Base-by-base conservation (phyloP, 495 filamentous ascomycete genomes). In the Hypoxylon perforatum region DNA sequence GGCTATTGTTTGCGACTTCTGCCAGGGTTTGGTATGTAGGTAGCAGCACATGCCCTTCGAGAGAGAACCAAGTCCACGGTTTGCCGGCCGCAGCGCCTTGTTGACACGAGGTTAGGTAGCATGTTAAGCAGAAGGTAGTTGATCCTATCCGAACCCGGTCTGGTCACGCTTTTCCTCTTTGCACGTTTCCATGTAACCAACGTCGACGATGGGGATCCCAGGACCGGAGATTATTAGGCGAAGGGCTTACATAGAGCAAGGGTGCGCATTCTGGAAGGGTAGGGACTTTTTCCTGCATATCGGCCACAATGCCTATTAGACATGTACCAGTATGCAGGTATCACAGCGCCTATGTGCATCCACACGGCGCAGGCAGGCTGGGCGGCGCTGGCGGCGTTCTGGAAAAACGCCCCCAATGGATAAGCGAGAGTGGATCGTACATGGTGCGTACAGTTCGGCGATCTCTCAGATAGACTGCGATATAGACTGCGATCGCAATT, bases 321-420 rank as follows among this genome's bases (percentile, higher is more conserved):
- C 28, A 35, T 56, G 62, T 47, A 60, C 14, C 41, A 28, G 17
- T 67, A 57, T 57, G 57, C 57, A 55, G 46, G 60, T 64, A 61
- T 60, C 60, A 69, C 65, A 57, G 66, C 57, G 67, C 61, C 50
- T 68, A 73, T 71, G 64, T 61, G 66, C 22, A 46, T 50, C 39
- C 22, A 53, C 25, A 63, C 53, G 11, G 61, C 35, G 44, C 39
- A 63, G 49, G 51, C 7, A 22, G 15, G 11, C 25, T 22, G 53
- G 53, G 18, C 38, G 22, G n/a, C 63, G 57, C 12, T 41, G 30
- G 25, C 25, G 35, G 42, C 57, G 51, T 67, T 62, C 64, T 66
- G 23, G 58, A 73, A 72, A 54, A 54, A 21, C 42, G 30, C 45
- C 60, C 57, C 57, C 61, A 63, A 67, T 19, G 52, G 47, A 58